Percentiles rank a stretch among this genome's conserved stretches.
phyloP scores from a whole-genome alignment of 176 grass and related monocot species.

The Rhynchospora pubera region DNA sequence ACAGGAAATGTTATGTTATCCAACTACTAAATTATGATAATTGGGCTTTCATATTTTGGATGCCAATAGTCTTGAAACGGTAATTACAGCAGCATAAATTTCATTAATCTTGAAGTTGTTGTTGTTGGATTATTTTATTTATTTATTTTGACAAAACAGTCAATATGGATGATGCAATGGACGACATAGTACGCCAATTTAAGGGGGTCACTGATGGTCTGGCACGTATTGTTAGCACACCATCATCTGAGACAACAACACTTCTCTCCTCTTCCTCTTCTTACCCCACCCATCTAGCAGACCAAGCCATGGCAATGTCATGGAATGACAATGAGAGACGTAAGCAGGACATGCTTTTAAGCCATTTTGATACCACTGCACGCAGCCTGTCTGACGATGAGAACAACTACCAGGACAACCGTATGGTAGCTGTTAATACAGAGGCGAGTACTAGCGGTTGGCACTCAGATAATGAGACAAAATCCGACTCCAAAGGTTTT shows the following conservation, averaged over 20 bases:
- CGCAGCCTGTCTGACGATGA: constrained; percentile 86
- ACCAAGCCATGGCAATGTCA: constrained; percentile 52
- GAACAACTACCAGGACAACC: constrained; percentile 51
- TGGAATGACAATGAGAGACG: constrained; percentile 63
- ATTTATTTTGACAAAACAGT: constrained; percentile 38
- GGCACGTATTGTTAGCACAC: constrained; percentile 49
- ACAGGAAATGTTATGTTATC: not conserved
- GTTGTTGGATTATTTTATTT: not conserved
- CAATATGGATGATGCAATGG: constrained; percentile 98
- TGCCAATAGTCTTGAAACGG: not conserved
- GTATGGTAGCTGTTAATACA: not conserved
- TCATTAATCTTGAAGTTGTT: not conserved
- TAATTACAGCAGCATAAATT: not conserved
- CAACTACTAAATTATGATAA: not conserved
- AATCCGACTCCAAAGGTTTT: constrained; percentile 41
- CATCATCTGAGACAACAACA: constrained; percentile 17
- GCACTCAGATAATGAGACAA: constrained; percentile 85
- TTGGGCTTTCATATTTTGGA: not conserved
- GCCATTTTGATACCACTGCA: constrained; percentile 36
- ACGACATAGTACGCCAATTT: constrained; percentile 93
- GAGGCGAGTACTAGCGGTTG: constrained; percentile 45
- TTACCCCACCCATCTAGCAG: constrained; percentile 23
- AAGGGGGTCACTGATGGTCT: constrained; percentile 93
- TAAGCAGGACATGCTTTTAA: constrained; percentile 37
- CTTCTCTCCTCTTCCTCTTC: constrained; percentile 14